Evolutionary conservation across 352 stramenopile species (phyloP).

Genomic region (Phytophthora rubi): DNA sequence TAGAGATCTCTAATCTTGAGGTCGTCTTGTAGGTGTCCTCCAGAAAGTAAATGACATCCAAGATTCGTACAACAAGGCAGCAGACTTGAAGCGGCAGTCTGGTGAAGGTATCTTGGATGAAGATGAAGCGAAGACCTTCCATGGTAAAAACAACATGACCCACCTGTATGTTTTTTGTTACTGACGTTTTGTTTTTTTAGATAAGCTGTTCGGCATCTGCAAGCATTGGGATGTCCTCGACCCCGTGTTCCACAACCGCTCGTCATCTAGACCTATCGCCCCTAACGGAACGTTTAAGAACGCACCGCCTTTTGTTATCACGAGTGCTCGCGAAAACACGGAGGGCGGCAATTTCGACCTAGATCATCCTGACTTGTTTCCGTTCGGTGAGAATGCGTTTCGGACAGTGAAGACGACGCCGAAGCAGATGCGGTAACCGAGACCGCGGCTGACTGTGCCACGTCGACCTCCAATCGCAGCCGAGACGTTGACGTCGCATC

Average conservation of each 20-base stretch:
- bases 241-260: constrained; percentile 13
- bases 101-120: constrained; percentile 13
- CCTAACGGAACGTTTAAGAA: constrained; percentile 10
- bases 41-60: constrained; percentile 15
- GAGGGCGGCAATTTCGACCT: background rate
- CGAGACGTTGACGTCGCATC: background rate
- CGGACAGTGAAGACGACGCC: background rate
- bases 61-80: constrained; percentile 13
- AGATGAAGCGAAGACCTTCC: constrained; percentile 14
- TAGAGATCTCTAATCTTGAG: background rate
- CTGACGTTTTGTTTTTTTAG: background rate
- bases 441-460: background rate
- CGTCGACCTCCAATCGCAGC: background rate
- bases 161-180: background rate
- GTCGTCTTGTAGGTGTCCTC: background rate
- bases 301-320: background rate
- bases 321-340: background rate
- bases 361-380: background rate
- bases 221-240: constrained; percentile 17
- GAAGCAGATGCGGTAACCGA: background rate
- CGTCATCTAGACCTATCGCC: constrained; percentile 9
- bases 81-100: constrained; percentile 7
- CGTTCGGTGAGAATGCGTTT: background rate
- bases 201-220: constrained; percentile 15
- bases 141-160: constrained; percentile 1